Evolutionary conservation across 179 eudicot genomes (phyloP).

Genomic region (Beta lomatogona): DNA sequence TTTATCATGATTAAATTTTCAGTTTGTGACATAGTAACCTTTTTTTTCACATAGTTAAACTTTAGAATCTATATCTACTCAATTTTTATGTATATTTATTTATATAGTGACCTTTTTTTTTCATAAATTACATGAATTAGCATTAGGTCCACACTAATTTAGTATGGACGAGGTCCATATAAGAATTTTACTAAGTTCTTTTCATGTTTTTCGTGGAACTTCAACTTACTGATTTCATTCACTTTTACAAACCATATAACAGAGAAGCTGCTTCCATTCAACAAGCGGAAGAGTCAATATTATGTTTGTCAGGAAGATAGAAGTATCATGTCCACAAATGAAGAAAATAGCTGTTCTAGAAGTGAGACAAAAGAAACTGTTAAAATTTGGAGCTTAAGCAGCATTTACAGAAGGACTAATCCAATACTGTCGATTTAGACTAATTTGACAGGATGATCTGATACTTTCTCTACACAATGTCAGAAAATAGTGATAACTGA

Average conservation of each 20-base stretch:
- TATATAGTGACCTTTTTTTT: no score
- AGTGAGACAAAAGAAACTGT: neutral
- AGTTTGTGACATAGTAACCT: no score
- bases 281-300: constrained; percentile 23
- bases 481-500: neutral
- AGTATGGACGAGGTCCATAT: no score
- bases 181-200: no score
- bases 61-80: no score
- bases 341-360: neutral
- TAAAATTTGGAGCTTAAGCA: constrained; percentile 19
- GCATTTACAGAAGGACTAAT: constrained; percentile 19
- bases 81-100: no score
- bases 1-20: no score
- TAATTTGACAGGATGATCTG: neutral
- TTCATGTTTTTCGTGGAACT: neutral
- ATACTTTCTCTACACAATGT: no score
- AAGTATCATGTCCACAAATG: neutral
- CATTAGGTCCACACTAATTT: no score
- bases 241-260: neutral
- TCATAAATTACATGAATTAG: no score
- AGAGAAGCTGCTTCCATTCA: constrained; percentile 30
- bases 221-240: neutral
- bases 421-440: neutral
- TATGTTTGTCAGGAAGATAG: constrained; percentile 13
- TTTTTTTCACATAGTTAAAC: no score